Evolutionary conservation across 495 filamentous ascomycete genomes (phyloP), one percentile per base, ranked within the genome.

Genomic region (Trichocladium antarcticum): DNA sequence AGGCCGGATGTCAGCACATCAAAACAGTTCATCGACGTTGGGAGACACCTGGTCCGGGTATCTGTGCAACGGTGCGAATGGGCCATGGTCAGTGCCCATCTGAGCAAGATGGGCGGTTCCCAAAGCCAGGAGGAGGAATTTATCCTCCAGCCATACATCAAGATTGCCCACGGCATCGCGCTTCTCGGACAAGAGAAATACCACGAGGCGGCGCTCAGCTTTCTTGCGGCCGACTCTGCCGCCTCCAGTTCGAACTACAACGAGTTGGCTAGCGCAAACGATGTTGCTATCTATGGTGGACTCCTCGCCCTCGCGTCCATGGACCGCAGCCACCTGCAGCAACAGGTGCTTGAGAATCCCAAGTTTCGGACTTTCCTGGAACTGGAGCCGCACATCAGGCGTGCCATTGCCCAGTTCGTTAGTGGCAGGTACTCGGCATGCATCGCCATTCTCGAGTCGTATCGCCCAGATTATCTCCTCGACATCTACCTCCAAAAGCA

Each of bases 291-390:
- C 22, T 98, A 96, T 51, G 92, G 90, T 42, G 89, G 85, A 5
- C 76, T 98, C 16, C 84, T 89, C 50, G 89, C 92, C 1, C 79
- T 98, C 16, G 89, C 89, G 21, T 84, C 87, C 1, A 93, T 97
- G 87, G 76, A 83, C 40, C 79, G 92, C 36, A 67, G 69, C 9
- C 78, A 86, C 51, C 72, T 98, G 14, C 85, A 94, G 59, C 65
- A 57, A 6, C 69, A 71, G 16, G 86, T 97, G 8, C 78, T 98
- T 0, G 87, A 89, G 15, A 90, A 85, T 54, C 66, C 67, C 21
- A 68, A 71, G 28, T 98, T 98, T 72, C 81, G 93, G 38, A 79
- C 74, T 40, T 96, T 88, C 65, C 77, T 98, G 3, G 90, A 98
- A 62, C 75, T 90, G 1, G 92, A 96, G 61, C 89, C 93, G 1